Base-by-base conservation (phyloP, 441 rosid species). In the Adansonia madagascariensis region DNA sequence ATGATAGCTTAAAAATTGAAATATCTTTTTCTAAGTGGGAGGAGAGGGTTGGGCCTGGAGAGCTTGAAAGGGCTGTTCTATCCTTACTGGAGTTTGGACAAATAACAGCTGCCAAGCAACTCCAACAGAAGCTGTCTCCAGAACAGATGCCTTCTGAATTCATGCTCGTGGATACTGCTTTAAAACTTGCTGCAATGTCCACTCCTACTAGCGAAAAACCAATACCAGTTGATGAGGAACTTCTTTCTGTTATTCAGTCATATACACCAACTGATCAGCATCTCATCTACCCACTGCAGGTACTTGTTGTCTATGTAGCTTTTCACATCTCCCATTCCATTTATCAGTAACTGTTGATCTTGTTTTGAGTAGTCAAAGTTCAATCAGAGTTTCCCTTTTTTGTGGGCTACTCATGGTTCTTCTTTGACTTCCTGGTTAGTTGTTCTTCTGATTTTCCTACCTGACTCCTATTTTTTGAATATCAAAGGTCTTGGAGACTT, bases 71-170 rank as follows among this genome's bases (percentile, higher is more conserved):
- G 75, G 99, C 98, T 75, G 98, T 94, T 82, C 92, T 97, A 50
- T 93, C 96, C 71, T 86, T 97, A 44, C 81, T 97, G 84, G 99
- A 97, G 86, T 93, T 94, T 85, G 99, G 98, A 80, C 98, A 94
- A 86, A 89, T 91, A 80, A 77, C 92, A 77, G 99, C 99, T 83
- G 95, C 98, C 66, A 97, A 93, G 88, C 98, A 97, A 86, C 98
- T 97, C 74, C 99, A 97, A 76, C 86, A 90, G 79, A 96, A 96
- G 88, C 90, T 94, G 75, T 89, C 98, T 77, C 97, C 98, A 56
- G 91, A 82, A 56, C 84, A 86, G 77, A 73, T 82, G 66, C 98
- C 97, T 84, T 85, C 91, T 75, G 99, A 97, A 82, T 85, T 97
- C 80, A 75, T 75, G 74, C 91, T 94, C 67, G 89, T 91, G 53